These are phyloP conservation scores for Barbarea vulgaris DNA, from an alignment of 345 rosid genomes.

Conservation along the genomic window DNA sequence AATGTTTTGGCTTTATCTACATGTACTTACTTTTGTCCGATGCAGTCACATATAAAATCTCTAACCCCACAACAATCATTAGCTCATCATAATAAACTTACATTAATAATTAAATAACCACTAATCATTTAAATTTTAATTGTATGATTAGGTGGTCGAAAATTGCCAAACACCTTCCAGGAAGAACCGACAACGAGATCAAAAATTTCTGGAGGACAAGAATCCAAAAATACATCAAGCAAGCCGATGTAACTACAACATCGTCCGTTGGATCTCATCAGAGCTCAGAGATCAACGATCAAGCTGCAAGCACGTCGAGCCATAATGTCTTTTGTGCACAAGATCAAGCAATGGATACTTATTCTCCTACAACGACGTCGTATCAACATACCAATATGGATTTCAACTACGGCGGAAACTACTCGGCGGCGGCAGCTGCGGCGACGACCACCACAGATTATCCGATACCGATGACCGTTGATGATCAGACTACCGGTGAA, in stretches of 20 bases:
- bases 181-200: conserved; percentile 97
- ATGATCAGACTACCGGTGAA: conserved; percentile 51
- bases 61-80: conserved; percentile 33
- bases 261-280: conserved; percentile 46
- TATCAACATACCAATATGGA: conserved; percentile 42
- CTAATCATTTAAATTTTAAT: conserved; percentile 3
- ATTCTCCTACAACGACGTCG: conserved; percentile 50
- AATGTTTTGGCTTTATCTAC: conserved; percentile 42
- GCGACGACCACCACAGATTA: conserved; percentile 28
- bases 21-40: conserved; percentile 28
- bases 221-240: conserved; percentile 88
- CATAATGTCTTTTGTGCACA: conserved; percentile 49
- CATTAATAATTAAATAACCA: background rate
- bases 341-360: conserved; percentile 51
- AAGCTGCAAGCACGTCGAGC: conserved; percentile 48
- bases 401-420: conserved; percentile 34
- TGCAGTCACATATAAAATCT: conserved; percentile 14
- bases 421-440: conserved; percentile 1
- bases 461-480: conserved; percentile 29
- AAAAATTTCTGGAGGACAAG: conserved; percentile 97
- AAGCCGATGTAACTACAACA: conserved; percentile 44
- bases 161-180: conserved; percentile 95
- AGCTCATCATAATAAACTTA: conserved; percentile 6
- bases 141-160: conserved; percentile 70
- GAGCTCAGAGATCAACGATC: conserved; percentile 50